Percentiles rank a stretch among this genome's conserved stretches.
phyloP scores from a whole-genome alignment of 768 basidiomycete species.

The Trametes elegans region DNA sequence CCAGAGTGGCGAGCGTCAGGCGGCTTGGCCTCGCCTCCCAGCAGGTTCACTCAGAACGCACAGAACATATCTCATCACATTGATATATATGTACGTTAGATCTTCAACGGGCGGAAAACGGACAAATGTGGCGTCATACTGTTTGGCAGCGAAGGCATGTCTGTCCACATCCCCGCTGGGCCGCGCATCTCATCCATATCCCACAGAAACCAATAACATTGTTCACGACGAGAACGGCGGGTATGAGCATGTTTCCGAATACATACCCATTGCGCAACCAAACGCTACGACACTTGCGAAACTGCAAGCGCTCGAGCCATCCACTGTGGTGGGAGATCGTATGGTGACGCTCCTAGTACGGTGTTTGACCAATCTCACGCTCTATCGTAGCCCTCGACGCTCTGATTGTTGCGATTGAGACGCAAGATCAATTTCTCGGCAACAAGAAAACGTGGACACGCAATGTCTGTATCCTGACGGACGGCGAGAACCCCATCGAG shows the following conservation, averaged over 20 bases:
- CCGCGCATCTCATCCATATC: too few species aligned
- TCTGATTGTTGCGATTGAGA: constrained; percentile 82
- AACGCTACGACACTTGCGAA: constrained; percentile 65
- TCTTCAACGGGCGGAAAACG: constrained; percentile 88
- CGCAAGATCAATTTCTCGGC: constrained; percentile 63
- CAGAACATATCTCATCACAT: too few species aligned
- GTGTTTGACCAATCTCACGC: not conserved
- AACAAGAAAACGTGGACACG: constrained; percentile 83
- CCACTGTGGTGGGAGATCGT: constrained; percentile 65
- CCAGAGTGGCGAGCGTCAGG: too few species aligned
- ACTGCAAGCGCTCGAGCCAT: constrained; percentile 57
- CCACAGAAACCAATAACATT: constrained; percentile 61
- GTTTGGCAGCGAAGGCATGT: constrained; percentile 84
- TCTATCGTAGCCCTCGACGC: constrained; percentile 70
- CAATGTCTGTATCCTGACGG: constrained; percentile 81
- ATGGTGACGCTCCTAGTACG: constrained; percentile 28
- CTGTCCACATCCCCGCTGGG: too few species aligned
- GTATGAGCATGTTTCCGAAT: constrained; percentile 73
- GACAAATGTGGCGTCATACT: constrained; percentile 89
- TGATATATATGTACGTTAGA: constrained; percentile 43
- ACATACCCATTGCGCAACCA: constrained; percentile 65
- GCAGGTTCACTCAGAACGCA: too few species aligned
- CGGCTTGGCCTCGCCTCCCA: too few species aligned
- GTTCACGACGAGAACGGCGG: constrained; percentile 60
- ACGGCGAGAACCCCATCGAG: constrained; percentile 75